phyloP scores from a whole-genome alignment of 345 rosid species.

The Mallotus nudiflorus region DNA sequence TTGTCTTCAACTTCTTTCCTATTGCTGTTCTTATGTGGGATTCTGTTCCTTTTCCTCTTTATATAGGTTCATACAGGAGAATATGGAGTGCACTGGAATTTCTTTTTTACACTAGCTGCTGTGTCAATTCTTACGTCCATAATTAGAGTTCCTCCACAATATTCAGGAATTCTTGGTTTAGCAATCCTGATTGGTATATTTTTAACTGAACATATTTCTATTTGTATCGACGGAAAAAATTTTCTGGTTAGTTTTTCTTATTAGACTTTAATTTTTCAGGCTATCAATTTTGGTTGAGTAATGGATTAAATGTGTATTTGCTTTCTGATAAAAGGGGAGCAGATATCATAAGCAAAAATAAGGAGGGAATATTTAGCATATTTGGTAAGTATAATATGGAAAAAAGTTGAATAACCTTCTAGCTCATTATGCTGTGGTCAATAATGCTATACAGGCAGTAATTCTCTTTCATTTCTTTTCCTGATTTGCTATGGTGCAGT shows the following conservation, averaged over 20 bases:
- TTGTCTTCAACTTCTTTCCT: background rate
- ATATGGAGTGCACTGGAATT: slow-evolving; percentile 93
- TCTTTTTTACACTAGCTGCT: slow-evolving; percentile 91
- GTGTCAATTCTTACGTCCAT: slow-evolving; percentile 67
- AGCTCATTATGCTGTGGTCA: background rate
- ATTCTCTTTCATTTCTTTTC: too few relatives aligned
- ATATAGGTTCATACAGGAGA: slow-evolving; percentile 77
- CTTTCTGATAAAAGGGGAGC: slow-evolving; percentile 71
- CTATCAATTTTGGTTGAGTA: slow-evolving; percentile 64
- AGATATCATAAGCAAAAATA: slow-evolving; percentile 75
- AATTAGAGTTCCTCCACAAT: slow-evolving; percentile 56
- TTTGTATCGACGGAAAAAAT: slow-evolving; percentile 5
- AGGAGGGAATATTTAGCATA: slow-evolving; percentile 83
- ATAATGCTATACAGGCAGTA: too few relatives aligned
- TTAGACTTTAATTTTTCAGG: slow-evolving; percentile 46
- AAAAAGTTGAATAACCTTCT: background rate
- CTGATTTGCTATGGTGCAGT: too few relatives aligned
- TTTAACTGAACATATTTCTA: slow-evolving; percentile 9
- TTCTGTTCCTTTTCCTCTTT: slow-evolving; percentile 2
- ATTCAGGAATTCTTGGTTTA: slow-evolving; percentile 73
- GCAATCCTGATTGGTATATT: slow-evolving; percentile 57
- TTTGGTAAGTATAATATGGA: slow-evolving; percentile 49
- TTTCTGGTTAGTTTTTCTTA: slow-evolving; percentile 14
- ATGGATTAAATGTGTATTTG: slow-evolving; percentile 68
- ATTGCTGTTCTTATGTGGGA: slow-evolving; percentile 8